Evolutionary conservation across 83 land plant genomes (phyloP).

Genomic region (Picea abies): DNA sequence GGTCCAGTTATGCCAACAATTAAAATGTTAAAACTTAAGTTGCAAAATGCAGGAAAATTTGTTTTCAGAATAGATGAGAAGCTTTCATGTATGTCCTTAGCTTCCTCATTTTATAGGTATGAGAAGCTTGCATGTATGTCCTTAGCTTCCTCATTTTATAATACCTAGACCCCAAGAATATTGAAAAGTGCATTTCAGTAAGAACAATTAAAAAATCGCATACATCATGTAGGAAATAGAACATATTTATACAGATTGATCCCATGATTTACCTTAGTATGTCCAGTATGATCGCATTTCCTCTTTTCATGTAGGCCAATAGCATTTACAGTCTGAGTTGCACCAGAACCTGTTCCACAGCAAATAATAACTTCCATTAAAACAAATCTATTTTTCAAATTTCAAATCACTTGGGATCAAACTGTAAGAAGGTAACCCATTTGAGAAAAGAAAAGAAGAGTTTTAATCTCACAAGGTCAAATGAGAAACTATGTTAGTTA

Average conservation of each 20-base stretch:
- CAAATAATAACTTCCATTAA: constrained; percentile 2
- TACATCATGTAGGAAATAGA: neutral
- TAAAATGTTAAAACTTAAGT: neutral
- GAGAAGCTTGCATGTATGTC: neutral
- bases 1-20: neutral
- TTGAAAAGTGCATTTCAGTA: neutral
- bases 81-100: neutral
- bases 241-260: constrained; percentile 4
- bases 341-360: neutral
- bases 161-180: neutral
- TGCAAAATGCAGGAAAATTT: neutral
- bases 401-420: neutral
- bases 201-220: neutral
- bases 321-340: neutral
- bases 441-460: neutral
- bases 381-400: constrained; percentile 1
- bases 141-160: neutral
- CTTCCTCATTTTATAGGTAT: neutral
- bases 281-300: neutral
- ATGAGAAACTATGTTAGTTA: neutral
- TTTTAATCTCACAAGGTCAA: neutral
- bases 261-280: neutral
- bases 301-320: constrained; percentile 6
- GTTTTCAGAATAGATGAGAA: neutral
- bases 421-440: neutral